phyloP scores from a whole-genome alignment of 192 early-diverging fungal species.

The Spizellomyces sp. region DNA sequence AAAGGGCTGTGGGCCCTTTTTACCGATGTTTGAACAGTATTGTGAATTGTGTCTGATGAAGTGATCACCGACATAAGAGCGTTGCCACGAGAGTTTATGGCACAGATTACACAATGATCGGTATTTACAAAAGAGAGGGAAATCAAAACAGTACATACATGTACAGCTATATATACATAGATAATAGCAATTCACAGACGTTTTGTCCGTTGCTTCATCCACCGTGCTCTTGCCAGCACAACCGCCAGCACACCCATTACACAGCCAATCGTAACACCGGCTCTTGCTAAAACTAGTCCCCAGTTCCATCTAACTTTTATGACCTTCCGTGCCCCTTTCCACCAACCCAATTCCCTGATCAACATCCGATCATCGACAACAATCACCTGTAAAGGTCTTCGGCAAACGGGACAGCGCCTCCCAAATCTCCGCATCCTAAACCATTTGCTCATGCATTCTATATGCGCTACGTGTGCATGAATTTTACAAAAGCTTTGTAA shows the following conservation, averaged over 20 bases:
- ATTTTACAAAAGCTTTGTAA: slow-evolving; percentile 23
- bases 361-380: slow-evolving; percentile 15
- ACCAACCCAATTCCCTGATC: slow-evolving; percentile 9
- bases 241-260: slow-evolving; percentile 7
- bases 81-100: too few species aligned
- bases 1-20: slow-evolving; percentile 89
- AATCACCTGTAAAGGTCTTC: not conserved
- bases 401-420: slow-evolving; percentile 16
- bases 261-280: slow-evolving; percentile 9
- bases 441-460: slow-evolving; percentile 17
- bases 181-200: too few species aligned
- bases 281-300: not conserved
- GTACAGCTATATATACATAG: too few species aligned
- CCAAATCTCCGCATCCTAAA: slow-evolving; percentile 13
- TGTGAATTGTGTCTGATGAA: too few species aligned
- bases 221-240: not conserved
- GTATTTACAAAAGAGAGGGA: too few species aligned
- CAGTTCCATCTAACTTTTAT: slow-evolving; percentile 3
- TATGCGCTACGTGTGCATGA: slow-evolving; percentile 16
- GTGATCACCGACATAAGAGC: too few species aligned
- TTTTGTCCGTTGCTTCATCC: too few species aligned
- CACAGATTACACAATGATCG: too few species aligned
- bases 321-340: slow-evolving; percentile 2
- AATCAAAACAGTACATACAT: too few species aligned
- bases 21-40: slow-evolving; percentile 15